phyloP scores from a whole-genome alignment of 768 basidiomycete genomes.

The Termitomyces sp. region DNA sequence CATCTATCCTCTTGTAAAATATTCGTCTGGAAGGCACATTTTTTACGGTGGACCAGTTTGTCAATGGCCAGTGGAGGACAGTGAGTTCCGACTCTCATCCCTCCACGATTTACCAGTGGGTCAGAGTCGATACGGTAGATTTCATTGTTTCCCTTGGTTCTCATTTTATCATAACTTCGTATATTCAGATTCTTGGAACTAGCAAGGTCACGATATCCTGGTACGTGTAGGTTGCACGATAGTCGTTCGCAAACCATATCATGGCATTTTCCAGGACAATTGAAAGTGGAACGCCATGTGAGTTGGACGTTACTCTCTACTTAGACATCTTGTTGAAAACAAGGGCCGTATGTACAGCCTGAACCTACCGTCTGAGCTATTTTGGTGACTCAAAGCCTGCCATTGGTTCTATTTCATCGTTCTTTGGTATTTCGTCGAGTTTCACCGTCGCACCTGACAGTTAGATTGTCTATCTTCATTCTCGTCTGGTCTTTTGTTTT shows the following conservation, averaged over 20 bases:
- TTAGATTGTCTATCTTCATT: not conserved
- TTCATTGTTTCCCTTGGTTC: not conserved
- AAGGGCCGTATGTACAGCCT: conserved; percentile 33
- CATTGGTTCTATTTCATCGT: conserved; percentile 54
- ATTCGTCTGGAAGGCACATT: conserved; percentile 72
- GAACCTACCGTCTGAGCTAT: conserved; percentile 65
- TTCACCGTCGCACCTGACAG: conserved; percentile 42
- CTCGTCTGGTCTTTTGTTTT: not conserved
- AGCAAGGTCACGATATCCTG: conserved; percentile 65
- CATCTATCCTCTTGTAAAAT: conserved; percentile 40
- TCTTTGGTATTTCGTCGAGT: conserved; percentile 54
- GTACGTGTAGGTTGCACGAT: conserved; percentile 26
- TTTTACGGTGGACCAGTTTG: conserved; percentile 54
- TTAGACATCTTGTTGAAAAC: not conserved
- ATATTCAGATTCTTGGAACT: conserved; percentile 43
- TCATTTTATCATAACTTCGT: not conserved
- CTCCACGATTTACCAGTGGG: conserved; percentile 66
- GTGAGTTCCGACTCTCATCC: conserved; percentile 75
- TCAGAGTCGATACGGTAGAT: conserved; percentile 47
- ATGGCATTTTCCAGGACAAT: conserved; percentile 42
- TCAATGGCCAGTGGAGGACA: conserved; percentile 43
- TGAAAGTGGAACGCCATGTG: conserved; percentile 52
- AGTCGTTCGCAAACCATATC: conserved; percentile 1
- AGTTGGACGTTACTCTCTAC: conserved; percentile 13
- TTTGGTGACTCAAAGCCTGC: conserved; percentile 70